Base-by-base conservation (phyloP, 129 eudicot species). In the Arctium minus region DNA sequence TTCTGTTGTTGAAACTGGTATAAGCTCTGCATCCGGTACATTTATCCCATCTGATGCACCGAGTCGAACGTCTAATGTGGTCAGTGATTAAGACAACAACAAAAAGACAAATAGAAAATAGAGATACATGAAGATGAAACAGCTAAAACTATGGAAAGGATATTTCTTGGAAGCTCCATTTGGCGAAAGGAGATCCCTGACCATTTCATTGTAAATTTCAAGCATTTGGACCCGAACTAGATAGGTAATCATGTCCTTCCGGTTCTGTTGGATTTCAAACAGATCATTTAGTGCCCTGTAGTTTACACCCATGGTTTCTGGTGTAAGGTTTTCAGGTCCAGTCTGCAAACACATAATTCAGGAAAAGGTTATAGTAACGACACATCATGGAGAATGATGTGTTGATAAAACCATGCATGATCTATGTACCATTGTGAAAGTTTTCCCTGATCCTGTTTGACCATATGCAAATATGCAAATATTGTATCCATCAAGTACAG, bases 401-500 rank as follows among this genome's bases (percentile, higher is more conserved):
- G 18, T 5, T 64, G 15, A 79, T 12, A 18, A 50, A 50, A 50
- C 62, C 62, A 50, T 50, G 62, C 67, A 56, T 56, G 8, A 33
- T 31, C 74, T 32, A 17, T 83, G 73, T 87, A 94, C 98, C 98
- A 94, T 94, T 2, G 98, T 94, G 79, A 70, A 79, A 37, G 98
- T 94, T 85, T 94, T 94, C 75, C 98, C 98, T 10, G 98, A 89
- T 84, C 98, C 98, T 3, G 98, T 94, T 84, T 94, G 98, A 40
- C 97, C 98, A 82, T 94, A 94, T 60, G 97, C 98, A 85, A 94
- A 94, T 79, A 92, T 92, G 84, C 98, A 94, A 68, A 90, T 91
- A 83, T 92, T 94, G 78, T 89, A 92, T 68, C 98, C 98, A 88
- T 92, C 97, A 88, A 94, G 98, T 56, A 90, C 93, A 36, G 97